phyloP scores from a whole-genome alignment of 23 red algal species.

The Gracilaria domingensis region DNA sequence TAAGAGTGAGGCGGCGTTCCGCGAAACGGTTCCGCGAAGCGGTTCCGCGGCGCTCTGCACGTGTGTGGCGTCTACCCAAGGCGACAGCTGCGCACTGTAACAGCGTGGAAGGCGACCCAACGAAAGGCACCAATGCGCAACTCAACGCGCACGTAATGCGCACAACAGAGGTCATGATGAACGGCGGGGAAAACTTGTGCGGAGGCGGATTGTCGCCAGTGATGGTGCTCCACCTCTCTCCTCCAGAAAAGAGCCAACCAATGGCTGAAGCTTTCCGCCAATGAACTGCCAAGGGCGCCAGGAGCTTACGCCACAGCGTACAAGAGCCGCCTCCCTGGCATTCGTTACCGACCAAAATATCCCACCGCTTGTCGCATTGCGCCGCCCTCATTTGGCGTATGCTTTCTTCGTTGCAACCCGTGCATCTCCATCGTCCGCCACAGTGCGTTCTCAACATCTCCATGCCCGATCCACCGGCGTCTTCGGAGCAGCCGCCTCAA shows the following conservation, averaged over 20 bases:
- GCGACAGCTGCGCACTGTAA: no score
- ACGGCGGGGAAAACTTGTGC: neutral
- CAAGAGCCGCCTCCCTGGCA: slow-evolving; percentile 23
- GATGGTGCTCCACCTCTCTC: neutral
- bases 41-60: no score
- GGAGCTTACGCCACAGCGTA: neutral
- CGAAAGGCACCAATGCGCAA: neutral
- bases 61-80: no score
- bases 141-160: neutral
- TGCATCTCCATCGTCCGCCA: neutral
- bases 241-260: neutral
- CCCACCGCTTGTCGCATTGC: neutral
- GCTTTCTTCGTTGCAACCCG: neutral
- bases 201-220: slow-evolving; percentile 23
- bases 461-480: slow-evolving; percentile 22
- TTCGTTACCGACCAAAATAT: neutral
- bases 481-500: slow-evolving; percentile 4
- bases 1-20: no score
- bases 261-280: slow-evolving; percentile 29
- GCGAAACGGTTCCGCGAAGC: no score
- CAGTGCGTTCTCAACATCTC: neutral
- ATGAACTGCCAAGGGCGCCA: neutral
- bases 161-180: neutral
- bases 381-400: neutral
- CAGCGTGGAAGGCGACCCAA: neutral